These are phyloP conservation scores for Phialocephala subalpina DNA, from an alignment of 2,329 filamentous ascomycete species.

Conservation along the genomic window DNA sequence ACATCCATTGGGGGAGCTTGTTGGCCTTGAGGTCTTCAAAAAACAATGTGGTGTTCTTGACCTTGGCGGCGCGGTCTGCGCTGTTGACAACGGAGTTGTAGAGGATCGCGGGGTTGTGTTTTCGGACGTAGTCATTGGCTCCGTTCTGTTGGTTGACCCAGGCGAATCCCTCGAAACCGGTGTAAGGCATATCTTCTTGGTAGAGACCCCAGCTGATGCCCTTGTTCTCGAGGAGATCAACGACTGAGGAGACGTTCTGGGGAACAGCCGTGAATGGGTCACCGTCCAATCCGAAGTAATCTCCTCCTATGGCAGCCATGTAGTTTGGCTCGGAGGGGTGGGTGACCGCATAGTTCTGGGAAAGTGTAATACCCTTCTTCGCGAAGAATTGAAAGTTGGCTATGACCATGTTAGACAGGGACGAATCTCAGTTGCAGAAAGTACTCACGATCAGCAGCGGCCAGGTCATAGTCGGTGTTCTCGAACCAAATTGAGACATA, in stretches of 20 bases:
- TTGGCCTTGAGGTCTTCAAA: slow-evolving; percentile 69
- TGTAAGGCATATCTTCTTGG: slow-evolving; percentile 80
- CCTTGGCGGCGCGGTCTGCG: slow-evolving; percentile 66
- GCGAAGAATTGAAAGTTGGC: slow-evolving; percentile 66
- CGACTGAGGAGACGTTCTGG: slow-evolving; percentile 69
- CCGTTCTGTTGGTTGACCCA: slow-evolving; percentile 72
- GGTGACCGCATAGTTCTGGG: slow-evolving; percentile 67
- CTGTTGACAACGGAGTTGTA: slow-evolving; percentile 70
- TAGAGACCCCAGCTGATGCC: slow-evolving; percentile 76
- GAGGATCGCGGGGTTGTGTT: slow-evolving; percentile 76
- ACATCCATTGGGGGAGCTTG: slow-evolving; percentile 71
- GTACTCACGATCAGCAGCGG: slow-evolving; percentile 66
- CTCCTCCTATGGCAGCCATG: slow-evolving; percentile 68
- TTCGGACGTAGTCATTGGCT: slow-evolving; percentile 81
- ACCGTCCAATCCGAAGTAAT: slow-evolving; percentile 74
- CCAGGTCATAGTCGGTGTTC: slow-evolving; percentile 75
- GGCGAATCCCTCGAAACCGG: slow-evolving; percentile 71
- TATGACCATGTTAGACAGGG: slow-evolving; percentile 43
- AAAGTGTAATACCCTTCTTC: slow-evolving; percentile 67
- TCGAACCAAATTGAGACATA: slow-evolving; percentile 80
- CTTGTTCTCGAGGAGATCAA: slow-evolving; percentile 73
- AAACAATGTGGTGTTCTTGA: slow-evolving; percentile 79
- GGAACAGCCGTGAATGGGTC: slow-evolving; percentile 68
- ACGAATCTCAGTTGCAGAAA: slow-evolving; percentile 27
- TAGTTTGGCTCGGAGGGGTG: slow-evolving; percentile 84